Conservation (phyloP, 352 stramenopile genomes). For the Globisporangium parvum region DNA sequence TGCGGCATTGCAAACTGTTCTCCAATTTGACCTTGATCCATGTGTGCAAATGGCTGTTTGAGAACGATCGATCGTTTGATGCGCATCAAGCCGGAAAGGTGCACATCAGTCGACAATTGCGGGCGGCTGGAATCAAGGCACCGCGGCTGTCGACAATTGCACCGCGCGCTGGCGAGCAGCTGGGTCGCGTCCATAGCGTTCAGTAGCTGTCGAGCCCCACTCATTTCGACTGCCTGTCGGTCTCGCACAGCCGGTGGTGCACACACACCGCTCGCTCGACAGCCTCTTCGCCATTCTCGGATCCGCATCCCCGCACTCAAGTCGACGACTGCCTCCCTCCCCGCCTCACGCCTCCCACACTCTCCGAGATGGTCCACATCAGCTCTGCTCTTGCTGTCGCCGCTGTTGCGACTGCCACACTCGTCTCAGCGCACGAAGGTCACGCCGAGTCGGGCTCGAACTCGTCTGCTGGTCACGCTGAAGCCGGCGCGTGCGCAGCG, state of each 20-base stretch:
- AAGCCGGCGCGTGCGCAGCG: constrained; percentile 20
- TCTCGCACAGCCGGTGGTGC: too few species aligned
- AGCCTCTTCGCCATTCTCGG: background rate
- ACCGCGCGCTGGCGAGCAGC: too few species aligned
- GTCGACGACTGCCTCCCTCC: background rate
- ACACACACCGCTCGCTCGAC: too few species aligned
- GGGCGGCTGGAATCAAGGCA: too few species aligned
- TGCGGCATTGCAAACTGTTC: background rate
- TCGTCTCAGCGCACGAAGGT: constrained; percentile 9
- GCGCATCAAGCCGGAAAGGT: background rate
- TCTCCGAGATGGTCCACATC: constrained; percentile 14
- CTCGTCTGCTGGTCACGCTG: background rate
- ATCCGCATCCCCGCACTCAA: background rate
- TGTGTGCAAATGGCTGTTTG: background rate
- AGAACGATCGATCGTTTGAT: background rate
- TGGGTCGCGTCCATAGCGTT: too few species aligned
- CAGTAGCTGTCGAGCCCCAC: too few species aligned
- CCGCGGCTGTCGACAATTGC: too few species aligned
- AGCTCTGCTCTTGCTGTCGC: constrained; percentile 17
- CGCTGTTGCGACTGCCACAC: constrained; percentile 10
- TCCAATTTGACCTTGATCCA: background rate
- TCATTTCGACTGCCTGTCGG: too few species aligned
- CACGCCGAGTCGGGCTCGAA: constrained; percentile 4
- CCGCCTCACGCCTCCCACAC: constrained; percentile 11
- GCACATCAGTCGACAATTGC: background rate